These are phyloP conservation scores for Lactifluus echinatus DNA, from an alignment of 768 basidiomycete genomes.

Conservation along the genomic window DNA sequence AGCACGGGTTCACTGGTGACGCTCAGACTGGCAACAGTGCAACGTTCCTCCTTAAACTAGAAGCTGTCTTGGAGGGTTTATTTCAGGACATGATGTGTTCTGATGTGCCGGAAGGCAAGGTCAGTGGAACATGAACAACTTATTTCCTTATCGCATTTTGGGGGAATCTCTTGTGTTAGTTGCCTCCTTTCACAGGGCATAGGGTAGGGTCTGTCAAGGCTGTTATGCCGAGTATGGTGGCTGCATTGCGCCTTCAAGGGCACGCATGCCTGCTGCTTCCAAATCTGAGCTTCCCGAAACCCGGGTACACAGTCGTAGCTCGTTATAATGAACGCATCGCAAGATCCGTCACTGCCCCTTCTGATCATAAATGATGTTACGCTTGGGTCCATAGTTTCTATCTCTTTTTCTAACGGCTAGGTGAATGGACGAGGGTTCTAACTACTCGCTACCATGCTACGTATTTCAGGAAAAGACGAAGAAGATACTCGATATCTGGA, in stretches of 20 bases:
- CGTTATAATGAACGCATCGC: conserved; percentile 18
- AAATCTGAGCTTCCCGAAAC: conserved; percentile 11
- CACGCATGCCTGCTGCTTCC: conserved; percentile 1
- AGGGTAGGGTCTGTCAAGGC: conserved; percentile 14
- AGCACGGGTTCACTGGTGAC: conserved; percentile 52
- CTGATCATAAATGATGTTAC: conserved; percentile 26
- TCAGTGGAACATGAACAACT: conserved; percentile 41
- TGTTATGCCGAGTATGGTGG: conserved; percentile 3
- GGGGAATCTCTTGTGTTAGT: conserved; percentile 15
- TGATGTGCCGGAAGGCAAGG: conserved; percentile 70
- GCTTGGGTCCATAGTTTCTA: conserved; percentile 20
- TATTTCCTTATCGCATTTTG: conserved; percentile 1
- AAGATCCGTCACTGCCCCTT: conserved; percentile 21
- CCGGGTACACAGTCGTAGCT: conserved; percentile 17
- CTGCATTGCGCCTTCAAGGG: conserved; percentile 8
- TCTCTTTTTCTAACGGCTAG: conserved; percentile 25
- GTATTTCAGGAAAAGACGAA: conserved; percentile 83
- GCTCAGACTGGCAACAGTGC: conserved; percentile 60
- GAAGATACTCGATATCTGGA: conserved; percentile 98
- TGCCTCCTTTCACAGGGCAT: conserved; percentile 1
- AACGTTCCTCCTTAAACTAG: conserved; percentile 82
- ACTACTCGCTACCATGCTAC: conserved; percentile 25
- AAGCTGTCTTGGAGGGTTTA: conserved; percentile 83
- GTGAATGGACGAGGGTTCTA: conserved; percentile 35
- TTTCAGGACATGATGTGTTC: conserved; percentile 74